Evolutionary conservation across 2,329 filamentous ascomycete species (phyloP), one percentile per base, ranked within the genome.

Genomic region (Trichoderma semiorbis): DNA sequence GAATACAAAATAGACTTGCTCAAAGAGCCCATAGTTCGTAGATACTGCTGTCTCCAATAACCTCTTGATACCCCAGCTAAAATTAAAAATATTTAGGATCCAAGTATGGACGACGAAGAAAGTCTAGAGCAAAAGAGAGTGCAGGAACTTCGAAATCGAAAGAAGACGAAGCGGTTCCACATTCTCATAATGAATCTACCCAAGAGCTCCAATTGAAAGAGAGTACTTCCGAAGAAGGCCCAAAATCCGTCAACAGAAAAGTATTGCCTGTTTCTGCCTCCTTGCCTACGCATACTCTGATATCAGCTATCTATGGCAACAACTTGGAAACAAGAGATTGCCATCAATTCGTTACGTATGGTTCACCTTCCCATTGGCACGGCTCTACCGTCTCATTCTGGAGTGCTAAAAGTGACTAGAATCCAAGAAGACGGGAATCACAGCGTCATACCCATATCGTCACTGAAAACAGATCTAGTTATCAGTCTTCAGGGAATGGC

Each of bases 1-100:
- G 43, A 21, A 55, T 66, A 36, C 63, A 66, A 36, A 66, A 66
- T 30, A 66, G 63, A 12, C 63, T 66, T 66, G 63, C 63, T 34
- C 63, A 66, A 36, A 34, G 63, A 16, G 63, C 63, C 18, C 63
- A 66, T 26, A 34, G 63, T 66, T 55, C 63, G 63, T 66, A 24
- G 5, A 10, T 7, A 11, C 16, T 26, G n/a, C n/a, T n/a, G 12
- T n/a, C 39, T 47, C 39, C 16, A 11, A 3, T 8, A 3, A 2
- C 5, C 7, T 16, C 16, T 5, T 16, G 26, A 26, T 24, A 10
- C 1, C n/a, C n/a, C 18, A 21, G 0, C 39, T 7, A 30, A 55
- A 32, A 24, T n/a, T 53, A n/a, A 34, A 12, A 47, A n/a, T 10
- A 1, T n/a, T 7, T 36, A 66, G 63, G 63, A 55, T 53, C 47